phyloP scores from a whole-genome alignment of 176 grass and related monocot species.

The Bromus sterilis region DNA sequence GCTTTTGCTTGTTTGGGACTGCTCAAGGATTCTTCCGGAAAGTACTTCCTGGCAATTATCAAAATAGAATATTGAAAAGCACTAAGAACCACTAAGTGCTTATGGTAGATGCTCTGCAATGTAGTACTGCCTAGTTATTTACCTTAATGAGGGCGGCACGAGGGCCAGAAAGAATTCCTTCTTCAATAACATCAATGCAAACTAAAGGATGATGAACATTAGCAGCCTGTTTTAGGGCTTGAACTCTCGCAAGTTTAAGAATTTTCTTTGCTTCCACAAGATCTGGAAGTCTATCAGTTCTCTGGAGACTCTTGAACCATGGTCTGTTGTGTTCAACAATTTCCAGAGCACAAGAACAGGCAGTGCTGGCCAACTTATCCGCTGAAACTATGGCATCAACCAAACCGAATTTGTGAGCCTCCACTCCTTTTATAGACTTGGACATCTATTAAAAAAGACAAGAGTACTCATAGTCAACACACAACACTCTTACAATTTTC shows the following conservation, averaged over 20 bases:
- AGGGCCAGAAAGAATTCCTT: slow-evolving; percentile 70
- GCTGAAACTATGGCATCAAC: slow-evolving; percentile 57
- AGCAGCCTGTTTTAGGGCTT: slow-evolving; percentile 44
- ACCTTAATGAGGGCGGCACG: slow-evolving; percentile 75
- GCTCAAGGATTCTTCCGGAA: slow-evolving; percentile 40
- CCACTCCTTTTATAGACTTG: slow-evolving; percentile 70
- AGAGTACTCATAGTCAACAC: background rate
- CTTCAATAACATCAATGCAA: slow-evolving; percentile 85
- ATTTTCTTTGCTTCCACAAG: slow-evolving; percentile 43
- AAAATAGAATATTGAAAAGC: slow-evolving; percentile 9
- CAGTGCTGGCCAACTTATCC: slow-evolving; percentile 48
- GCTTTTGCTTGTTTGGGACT: slow-evolving; percentile 74
- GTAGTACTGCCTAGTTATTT: slow-evolving; percentile 8
- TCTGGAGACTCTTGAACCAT: slow-evolving; percentile 78
- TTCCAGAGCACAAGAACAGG: slow-evolving; percentile 67
- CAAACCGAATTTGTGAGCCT: slow-evolving; percentile 56
- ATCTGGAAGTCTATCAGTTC: slow-evolving; percentile 56
- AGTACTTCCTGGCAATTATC: slow-evolving; percentile 49
- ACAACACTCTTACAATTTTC: background rate
- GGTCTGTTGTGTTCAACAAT: slow-evolving; percentile 51
- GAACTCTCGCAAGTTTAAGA: slow-evolving; percentile 56
- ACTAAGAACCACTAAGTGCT: slow-evolving; percentile 2
- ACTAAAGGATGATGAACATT: slow-evolving; percentile 55
- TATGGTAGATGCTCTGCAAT: background rate
- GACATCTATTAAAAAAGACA: slow-evolving; percentile 51